phyloP scores from a whole-genome alignment of 208 protist species.

The Novymonas esmeraldas region DNA sequence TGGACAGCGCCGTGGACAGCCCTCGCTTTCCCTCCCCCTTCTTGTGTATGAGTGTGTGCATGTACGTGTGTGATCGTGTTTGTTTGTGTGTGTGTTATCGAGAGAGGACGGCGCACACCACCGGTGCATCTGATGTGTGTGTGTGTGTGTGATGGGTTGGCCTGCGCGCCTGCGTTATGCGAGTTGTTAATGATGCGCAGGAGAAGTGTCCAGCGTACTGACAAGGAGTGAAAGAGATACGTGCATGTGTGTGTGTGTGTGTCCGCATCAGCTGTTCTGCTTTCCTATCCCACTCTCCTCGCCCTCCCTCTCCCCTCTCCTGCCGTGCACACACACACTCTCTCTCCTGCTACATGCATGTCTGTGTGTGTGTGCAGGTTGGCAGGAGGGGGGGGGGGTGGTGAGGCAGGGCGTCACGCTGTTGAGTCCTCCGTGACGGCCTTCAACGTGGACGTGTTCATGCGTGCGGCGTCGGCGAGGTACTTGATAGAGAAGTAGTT shows the following conservation, averaged over 20 bases:
- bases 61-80: not conserved
- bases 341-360: no score
- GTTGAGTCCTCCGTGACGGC: slow-evolving; percentile 25
- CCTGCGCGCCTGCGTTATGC: not conserved
- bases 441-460: slow-evolving; percentile 57
- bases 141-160: no score
- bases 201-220: not conserved
- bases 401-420: slow-evolving; percentile 2
- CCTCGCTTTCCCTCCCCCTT: not conserved
- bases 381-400: not conserved
- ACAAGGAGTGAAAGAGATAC: not conserved
- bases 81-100: no score
- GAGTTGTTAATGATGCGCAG: not conserved
- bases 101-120: no score
- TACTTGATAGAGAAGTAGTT: slow-evolving; percentile 91
- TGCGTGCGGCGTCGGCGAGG: slow-evolving; percentile 70
- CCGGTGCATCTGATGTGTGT: no score
- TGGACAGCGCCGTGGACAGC: no score
- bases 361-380: no score
- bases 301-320: no score
- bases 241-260: no score
- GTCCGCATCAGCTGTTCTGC: no score
- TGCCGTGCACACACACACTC: not conserved
- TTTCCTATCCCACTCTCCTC: no score
- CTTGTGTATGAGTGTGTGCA: not conserved